Base-by-base conservation (phyloP, 2,329 filamentous ascomycete species). In the Teratosphaeria destructans region DNA sequence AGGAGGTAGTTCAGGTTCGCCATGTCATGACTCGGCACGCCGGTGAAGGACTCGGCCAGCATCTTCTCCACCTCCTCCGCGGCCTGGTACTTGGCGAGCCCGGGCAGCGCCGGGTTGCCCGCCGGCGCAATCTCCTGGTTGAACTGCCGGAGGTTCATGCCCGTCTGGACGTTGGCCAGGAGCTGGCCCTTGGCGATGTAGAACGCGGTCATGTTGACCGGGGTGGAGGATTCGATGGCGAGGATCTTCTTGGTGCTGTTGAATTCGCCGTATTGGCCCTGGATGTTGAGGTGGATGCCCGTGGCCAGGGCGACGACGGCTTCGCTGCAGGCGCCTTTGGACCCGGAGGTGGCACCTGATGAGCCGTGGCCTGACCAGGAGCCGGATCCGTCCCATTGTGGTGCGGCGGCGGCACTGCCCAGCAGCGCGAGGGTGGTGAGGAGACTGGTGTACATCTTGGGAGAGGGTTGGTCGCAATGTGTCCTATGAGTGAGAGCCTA, bases 231-330 rank as follows among this genome's bases (percentile, higher is more conserved):
- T 57, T 67, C 63, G 54, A 62, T 54, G 39, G 60, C n/a, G 29
- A 61, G 59, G 27, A 65, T 55, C 29, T 59, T 60, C 14, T 58
- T 19, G 1, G 63, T 66, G 56, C 59, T 61, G 55, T 67, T 67
- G 63, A 61, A 66, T 52, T 66, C 65, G 53, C 57, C 57, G 53
- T 59, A 63, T 57, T 66, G 65, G 27, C 58, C 65, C 47, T 66
- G 59, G 58, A 67, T 67, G 53, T 66, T 66, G 39, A 67, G 58
- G 56, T 67, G 65, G 55, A 67, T 67, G 35, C 65, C 65, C 14
- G 63, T 63, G 5, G 65, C 65, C 1, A 67, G 60, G 26, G 65
- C 64, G 39, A 66, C 52, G 23, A 61, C 43, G 26, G 35, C 35
- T 19, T 49, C 37, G 39, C 55, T 57, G 39, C 55, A 57, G 26